Evolutionary conservation across 2,329 filamentous ascomycete species (phyloP).

Genomic region (Penicillium sp.): DNA sequence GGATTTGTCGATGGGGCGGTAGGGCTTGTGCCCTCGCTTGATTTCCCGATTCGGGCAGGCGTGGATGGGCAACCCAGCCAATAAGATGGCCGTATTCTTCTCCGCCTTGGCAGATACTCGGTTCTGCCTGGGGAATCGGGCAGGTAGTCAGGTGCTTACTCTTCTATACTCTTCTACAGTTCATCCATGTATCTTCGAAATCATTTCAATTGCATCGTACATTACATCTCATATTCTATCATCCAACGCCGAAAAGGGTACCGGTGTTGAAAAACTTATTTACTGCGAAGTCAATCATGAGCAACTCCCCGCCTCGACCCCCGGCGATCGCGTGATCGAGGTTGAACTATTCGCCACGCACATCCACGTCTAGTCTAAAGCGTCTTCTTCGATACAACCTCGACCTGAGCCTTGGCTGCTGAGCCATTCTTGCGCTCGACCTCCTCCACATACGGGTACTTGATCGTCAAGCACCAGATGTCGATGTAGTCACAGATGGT

Average conservation of each 20-base stretch:
- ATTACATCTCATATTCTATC: constrained; percentile 17
- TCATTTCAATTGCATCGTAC: constrained; percentile 5
- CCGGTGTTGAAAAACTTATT: constrained; percentile 14
- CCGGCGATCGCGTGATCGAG: constrained; percentile 10
- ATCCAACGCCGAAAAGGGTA: constrained; percentile 1
- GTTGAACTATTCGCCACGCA: constrained; percentile 15
- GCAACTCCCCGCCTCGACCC: background rate
- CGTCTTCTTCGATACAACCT: constrained; percentile 26
- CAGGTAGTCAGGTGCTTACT: constrained; percentile 14
- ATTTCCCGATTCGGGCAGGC: constrained; percentile 22
- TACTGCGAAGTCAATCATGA: constrained; percentile 17
- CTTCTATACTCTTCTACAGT: background rate
- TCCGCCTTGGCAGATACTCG: constrained; percentile 3
- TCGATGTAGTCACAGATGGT: constrained; percentile 97
- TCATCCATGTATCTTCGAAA: background rate
- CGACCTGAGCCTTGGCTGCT: constrained; percentile 24
- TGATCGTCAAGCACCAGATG: constrained; percentile 98
- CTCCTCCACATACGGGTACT: constrained; percentile 60
- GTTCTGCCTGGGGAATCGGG: constrained; percentile 12
- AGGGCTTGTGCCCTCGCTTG: constrained; percentile 41
- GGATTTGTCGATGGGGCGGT: constrained; percentile 29
- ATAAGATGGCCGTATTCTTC: constrained; percentile 6
- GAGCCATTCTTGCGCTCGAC: constrained; percentile 22
- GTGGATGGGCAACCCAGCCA: constrained; percentile 12
- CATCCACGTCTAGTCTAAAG: constrained; percentile 3